Evolutionary conservation across 768 basidiomycete genomes (phyloP).

Genomic region (Podaxis sp.): DNA sequence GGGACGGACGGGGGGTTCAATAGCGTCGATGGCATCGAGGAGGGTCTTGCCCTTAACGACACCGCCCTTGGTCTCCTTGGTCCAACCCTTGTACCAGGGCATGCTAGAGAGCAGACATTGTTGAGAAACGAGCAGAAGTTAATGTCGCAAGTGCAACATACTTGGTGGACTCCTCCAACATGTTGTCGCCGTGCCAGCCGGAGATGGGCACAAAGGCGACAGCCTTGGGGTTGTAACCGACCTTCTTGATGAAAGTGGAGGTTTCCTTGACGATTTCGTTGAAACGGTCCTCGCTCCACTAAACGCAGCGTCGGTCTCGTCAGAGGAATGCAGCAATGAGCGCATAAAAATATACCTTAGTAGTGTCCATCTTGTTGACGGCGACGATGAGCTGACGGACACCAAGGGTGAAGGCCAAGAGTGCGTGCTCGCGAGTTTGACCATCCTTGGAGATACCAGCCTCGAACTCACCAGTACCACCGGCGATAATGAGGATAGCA

Average conservation of each 20-base stretch:
- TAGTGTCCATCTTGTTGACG: conserved; percentile 99
- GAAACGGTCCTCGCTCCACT: conserved; percentile 99
- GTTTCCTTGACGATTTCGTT: conserved; percentile 99
- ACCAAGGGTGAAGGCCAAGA: conserved; percentile 99
- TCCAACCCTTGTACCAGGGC: conserved; percentile 99
- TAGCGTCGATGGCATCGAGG: conserved; percentile 99
- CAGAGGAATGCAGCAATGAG: neutral
- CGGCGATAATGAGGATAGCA: conserved; percentile 98
- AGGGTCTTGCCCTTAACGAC: conserved; percentile 97
- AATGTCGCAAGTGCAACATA: conserved; percentile 30
- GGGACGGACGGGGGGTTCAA: conserved; percentile 95
- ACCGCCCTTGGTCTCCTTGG: conserved; percentile 93
- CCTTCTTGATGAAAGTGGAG: conserved; percentile 98
- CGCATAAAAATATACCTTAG: conserved; percentile 56
- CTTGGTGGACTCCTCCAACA: conserved; percentile 98
- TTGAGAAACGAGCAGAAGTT: conserved; percentile 14
- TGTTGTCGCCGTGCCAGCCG: conserved; percentile 99
- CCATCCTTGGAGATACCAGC: conserved; percentile 99
- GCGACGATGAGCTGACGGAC: conserved; percentile 99
- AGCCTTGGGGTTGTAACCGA: conserved; percentile 98
- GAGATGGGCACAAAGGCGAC: conserved; percentile 99
- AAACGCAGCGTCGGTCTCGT: conserved; percentile 12
- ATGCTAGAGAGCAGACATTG: conserved; percentile 51
- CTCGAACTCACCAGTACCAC: conserved; percentile 99
- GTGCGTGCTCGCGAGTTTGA: conserved; percentile 99